phyloP scores from a whole-genome alignment of 2,329 filamentous ascomycete genomes.

The Sporothrix inflata region DNA sequence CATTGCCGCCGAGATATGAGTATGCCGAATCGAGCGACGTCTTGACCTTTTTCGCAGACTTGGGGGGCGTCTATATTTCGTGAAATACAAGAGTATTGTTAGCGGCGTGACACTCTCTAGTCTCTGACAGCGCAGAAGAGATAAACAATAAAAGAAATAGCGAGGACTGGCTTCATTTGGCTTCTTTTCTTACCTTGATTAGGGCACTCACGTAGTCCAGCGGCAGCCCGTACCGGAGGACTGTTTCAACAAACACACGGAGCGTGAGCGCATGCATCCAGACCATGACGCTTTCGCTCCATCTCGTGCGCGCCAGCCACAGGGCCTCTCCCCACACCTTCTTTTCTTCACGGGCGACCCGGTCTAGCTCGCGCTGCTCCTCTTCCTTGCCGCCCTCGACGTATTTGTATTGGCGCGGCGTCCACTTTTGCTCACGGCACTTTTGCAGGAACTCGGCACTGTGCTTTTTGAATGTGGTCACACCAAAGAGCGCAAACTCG shows the following conservation, averaged over 20 bases:
- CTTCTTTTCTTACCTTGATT: conserved; percentile 67
- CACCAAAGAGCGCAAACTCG: conserved; percentile 85
- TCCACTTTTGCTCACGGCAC: conserved; percentile 91
- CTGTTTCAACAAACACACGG: conserved; percentile 95
- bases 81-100: background rate
- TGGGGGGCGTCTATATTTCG: conserved; percentile 71
- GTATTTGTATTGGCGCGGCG: conserved; percentile 91
- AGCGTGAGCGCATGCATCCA: conserved; percentile 92
- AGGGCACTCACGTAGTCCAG: conserved; percentile 85
- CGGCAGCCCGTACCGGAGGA: conserved; percentile 92
- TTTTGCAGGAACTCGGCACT: conserved; percentile 87
- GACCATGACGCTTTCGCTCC: conserved; percentile 94
- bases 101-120: background rate
- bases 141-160: background rate
- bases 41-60: conserved; percentile 78
- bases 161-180: no score
- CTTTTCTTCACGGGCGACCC: conserved; percentile 79
- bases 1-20: conserved; percentile 92
- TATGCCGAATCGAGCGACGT: conserved; percentile 79
- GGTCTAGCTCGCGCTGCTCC: conserved; percentile 83
- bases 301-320: conserved; percentile 84
- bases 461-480: conserved; percentile 93
- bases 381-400: conserved; percentile 87
- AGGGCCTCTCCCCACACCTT: conserved; percentile 93
- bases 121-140: background rate